phyloP scores from a whole-genome alignment of 2,329 filamentous ascomycete genomes.

The Aspergillus eucalypticola region DNA sequence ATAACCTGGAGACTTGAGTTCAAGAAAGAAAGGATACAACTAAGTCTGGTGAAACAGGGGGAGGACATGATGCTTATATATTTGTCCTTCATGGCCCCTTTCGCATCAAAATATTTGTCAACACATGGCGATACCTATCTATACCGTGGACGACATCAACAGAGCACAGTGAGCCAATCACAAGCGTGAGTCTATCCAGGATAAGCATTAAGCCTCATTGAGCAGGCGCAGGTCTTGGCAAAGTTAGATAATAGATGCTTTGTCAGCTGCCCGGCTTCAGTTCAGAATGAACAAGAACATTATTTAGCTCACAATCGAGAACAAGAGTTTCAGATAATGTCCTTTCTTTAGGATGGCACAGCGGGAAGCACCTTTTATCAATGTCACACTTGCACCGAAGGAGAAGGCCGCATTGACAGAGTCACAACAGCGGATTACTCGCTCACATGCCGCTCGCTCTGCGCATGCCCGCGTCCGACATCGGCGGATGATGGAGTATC shows the following conservation, averaged over 20 bases:
- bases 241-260: neutral
- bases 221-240: constrained; percentile 12
- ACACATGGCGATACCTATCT: neutral
- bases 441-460: constrained; percentile 23
- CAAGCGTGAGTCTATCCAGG: neutral
- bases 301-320: neutral
- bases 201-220: neutral
- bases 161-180: neutral
- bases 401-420: neutral
- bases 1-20: neutral
- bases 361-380: constrained; percentile 4
- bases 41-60: neutral
- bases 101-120: neutral
- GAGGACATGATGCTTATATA: neutral
- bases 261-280: neutral
- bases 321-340: neutral
- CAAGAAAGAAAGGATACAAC: neutral
- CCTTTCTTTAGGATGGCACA: neutral
- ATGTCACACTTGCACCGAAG: neutral
- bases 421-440: constrained; percentile 15
- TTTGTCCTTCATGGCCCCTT: neutral
- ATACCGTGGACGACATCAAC: neutral
- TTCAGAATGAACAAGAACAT: neutral
- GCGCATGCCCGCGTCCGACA: constrained; percentile 21
- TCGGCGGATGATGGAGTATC: constrained; percentile 21